phyloP scores from a whole-genome alignment of 495 filamentous ascomycete species.

The Schizothecium vesticola region DNA sequence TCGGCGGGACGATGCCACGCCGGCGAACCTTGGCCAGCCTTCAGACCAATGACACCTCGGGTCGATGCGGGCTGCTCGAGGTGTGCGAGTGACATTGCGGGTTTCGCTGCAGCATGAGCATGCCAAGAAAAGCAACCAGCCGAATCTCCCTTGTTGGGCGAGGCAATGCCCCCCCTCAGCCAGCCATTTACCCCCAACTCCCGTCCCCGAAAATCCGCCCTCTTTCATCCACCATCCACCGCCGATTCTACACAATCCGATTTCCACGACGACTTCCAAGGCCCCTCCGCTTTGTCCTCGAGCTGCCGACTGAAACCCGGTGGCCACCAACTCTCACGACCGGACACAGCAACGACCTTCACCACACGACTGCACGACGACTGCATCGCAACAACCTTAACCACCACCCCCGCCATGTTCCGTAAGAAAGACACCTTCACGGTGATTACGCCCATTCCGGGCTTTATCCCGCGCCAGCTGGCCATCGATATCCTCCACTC shows the following conservation, averaged over 20 bases:
- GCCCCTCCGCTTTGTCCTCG: background rate
- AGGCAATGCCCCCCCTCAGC: background rate
- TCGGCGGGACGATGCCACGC: constrained; percentile 7
- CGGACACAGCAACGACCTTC: background rate
- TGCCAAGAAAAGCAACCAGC: background rate
- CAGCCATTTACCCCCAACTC: constrained; percentile 10
- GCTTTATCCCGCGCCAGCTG: constrained; percentile 44
- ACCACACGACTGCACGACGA: background rate
- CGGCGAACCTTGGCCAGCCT: constrained; percentile 8
- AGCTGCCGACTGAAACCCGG: background rate
- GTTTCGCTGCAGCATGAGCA: background rate
- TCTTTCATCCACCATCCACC: background rate
- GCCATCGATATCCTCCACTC: constrained; percentile 44
- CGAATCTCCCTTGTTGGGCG: background rate
- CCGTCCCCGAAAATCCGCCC: background rate
- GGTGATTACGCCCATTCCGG: constrained; percentile 44
- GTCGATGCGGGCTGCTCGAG: background rate
- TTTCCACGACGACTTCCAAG: background rate
- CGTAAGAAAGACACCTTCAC: constrained; percentile 47
- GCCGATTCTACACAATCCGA: background rate
- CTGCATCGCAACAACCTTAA: background rate
- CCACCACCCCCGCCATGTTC: constrained; percentile 31
- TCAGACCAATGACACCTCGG: constrained; percentile 3
- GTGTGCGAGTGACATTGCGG: background rate
- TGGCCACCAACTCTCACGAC: background rate